Conservation (phyloP, 768 basidiomycete genomes). For the Dentipellis fragilis region DNA sequence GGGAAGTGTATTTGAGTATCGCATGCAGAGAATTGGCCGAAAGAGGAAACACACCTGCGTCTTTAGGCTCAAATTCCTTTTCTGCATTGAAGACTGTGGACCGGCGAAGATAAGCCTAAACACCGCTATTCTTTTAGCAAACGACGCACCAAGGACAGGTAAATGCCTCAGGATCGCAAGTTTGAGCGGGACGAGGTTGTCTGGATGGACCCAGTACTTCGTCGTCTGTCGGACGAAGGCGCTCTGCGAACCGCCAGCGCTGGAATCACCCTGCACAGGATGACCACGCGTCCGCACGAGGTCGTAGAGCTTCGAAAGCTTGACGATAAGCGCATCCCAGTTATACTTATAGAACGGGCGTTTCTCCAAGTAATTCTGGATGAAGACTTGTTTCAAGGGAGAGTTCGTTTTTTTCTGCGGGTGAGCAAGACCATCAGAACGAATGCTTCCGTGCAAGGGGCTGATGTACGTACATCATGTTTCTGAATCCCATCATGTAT, state of each 20-base stretch:
- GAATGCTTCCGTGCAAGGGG: background rate
- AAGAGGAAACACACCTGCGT: constrained; percentile 44
- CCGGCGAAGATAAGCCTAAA: constrained; percentile 4
- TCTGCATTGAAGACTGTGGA: constrained; percentile 80
- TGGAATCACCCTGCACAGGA: constrained; percentile 87
- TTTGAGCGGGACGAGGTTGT: constrained; percentile 90
- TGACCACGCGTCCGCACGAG: constrained; percentile 93
- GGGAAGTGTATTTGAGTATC: constrained; percentile 3
- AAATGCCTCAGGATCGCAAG: constrained; percentile 86
- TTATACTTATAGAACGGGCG: constrained; percentile 96
- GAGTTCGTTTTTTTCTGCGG: constrained; percentile 84
- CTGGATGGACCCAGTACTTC: constrained; percentile 98
- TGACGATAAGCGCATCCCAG: constrained; percentile 93
- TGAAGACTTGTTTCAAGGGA: constrained; percentile 77
- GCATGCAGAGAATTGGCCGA: background rate
- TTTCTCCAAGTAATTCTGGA: constrained; percentile 86
- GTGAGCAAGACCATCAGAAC: background rate
- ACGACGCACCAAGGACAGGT: constrained; percentile 75
- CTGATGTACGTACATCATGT: constrained; percentile 63
- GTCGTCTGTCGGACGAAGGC: constrained; percentile 98
- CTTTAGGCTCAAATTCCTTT: constrained; percentile 83
- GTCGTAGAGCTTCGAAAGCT: constrained; percentile 90
- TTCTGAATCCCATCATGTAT: constrained; percentile 42
- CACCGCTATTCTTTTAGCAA: background rate
- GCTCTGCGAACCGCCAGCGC: constrained; percentile 90